Percentiles rank a stretch among this genome's conserved stretches.
These are phyloP conservation scores for Lactifluus echinatus DNA, from an alignment of 768 basidiomycete species.

Conservation along the genomic window DNA sequence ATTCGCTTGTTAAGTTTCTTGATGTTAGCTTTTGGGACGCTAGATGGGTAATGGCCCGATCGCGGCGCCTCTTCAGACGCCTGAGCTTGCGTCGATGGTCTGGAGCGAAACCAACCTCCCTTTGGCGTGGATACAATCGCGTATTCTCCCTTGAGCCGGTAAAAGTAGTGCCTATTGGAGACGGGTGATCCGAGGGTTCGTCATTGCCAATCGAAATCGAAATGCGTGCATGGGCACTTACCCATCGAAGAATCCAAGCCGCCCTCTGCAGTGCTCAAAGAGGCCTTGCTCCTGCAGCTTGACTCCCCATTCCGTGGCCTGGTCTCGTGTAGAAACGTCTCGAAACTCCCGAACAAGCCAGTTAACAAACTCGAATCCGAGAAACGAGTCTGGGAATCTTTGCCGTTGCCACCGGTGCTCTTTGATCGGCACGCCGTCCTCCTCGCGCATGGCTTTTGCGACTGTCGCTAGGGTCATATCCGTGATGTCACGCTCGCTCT, in stretches of 20 bases:
- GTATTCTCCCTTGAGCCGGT: conserved; percentile 72
- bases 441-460: conserved; percentile 79
- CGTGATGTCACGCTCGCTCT: conserved; percentile 62
- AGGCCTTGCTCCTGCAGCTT: conserved; percentile 74
- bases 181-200: neutral
- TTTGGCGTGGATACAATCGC: conserved; percentile 60
- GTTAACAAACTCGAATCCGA: conserved; percentile 79
- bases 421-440: conserved; percentile 77
- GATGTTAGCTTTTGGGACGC: conserved; percentile 29
- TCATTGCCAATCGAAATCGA: neutral
- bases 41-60: conserved; percentile 29
- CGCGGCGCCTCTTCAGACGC: conserved; percentile 1
- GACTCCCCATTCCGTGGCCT: conserved; percentile 71
- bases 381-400: conserved; percentile 75
- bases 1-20: conserved; percentile 49
- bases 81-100: conserved; percentile 23
- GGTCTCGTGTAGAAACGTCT: conserved; percentile 75
- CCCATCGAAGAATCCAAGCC: conserved; percentile 86
- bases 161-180: conserved; percentile 70
- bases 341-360: conserved; percentile 91
- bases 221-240: conserved; percentile 28
- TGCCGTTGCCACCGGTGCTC: conserved; percentile 75
- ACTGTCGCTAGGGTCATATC: conserved; percentile 57
- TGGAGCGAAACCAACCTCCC: conserved; percentile 56
- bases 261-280: conserved; percentile 72